phyloP scores from a whole-genome alignment of 352 stramenopile genomes.

The Pythium monospermum region DNA sequence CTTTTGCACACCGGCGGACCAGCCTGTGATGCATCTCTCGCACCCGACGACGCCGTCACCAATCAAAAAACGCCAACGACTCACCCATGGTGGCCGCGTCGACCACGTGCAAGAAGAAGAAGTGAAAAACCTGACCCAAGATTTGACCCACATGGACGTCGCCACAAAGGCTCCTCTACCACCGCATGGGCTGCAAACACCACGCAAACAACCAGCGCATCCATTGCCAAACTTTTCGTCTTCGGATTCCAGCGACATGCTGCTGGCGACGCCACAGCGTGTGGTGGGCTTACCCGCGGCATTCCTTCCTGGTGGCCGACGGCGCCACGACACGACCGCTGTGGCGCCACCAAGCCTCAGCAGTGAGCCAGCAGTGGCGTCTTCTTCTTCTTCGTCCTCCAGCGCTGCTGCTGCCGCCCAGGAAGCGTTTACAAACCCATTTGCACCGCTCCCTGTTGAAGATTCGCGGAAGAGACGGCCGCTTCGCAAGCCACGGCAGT shows the following conservation, averaged over 20 bases:
- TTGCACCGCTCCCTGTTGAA: constrained; percentile 45
- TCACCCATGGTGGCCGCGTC: constrained; percentile 7
- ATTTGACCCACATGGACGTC: constrained; percentile 79
- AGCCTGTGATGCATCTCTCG: constrained; percentile 76
- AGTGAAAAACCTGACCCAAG: constrained; percentile 64
- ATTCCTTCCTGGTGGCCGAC: constrained; percentile 5
- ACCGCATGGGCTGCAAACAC: neutral
- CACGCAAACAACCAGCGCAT: neutral
- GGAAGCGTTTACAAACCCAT: constrained; percentile 67
- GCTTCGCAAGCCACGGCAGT: constrained; percentile 52
- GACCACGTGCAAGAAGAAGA: constrained; percentile 52
- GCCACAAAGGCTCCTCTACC: neutral
- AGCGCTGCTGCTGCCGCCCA: constrained; percentile 2
- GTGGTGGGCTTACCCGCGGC: constrained; percentile 14
- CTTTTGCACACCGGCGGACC: constrained; percentile 79
- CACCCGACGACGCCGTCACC: constrained; percentile 78
- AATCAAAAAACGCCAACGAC: constrained; percentile 68
- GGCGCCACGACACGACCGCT: neutral
- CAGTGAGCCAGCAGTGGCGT: neutral
- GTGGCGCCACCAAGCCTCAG: neutral
- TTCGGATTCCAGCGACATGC: constrained; percentile 39
- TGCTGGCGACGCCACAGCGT: constrained; percentile 30
- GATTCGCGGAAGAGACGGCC: constrained; percentile 59
- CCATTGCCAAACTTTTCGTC: constrained; percentile 37
- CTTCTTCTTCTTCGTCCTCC: neutral